phyloP scores from a whole-genome alignment of 306 rosid genomes.

The Castanea sativa region DNA sequence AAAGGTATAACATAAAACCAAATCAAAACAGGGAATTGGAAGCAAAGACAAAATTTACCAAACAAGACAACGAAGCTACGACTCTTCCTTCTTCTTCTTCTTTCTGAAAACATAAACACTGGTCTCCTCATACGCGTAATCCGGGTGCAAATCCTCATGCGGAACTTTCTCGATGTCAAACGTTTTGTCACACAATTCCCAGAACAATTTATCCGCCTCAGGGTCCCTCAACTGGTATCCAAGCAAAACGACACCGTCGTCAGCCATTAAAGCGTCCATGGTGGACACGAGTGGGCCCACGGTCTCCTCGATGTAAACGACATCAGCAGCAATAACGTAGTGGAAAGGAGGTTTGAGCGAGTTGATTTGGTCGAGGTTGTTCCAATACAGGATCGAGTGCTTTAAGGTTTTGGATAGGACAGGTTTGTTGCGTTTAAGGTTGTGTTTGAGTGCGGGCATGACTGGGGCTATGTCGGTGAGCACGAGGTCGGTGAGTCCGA shows the following conservation, averaged over 20 bases:
- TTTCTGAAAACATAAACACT: conserved; percentile 63
- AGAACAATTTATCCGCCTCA: conserved; percentile 68
- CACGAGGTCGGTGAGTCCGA: conserved; percentile 71
- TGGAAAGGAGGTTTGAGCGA: conserved; percentile 66
- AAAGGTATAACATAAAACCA: background rate
- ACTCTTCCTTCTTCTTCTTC: conserved; percentile 37
- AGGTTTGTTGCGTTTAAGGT: conserved; percentile 71
- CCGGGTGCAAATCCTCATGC: conserved; percentile 65
- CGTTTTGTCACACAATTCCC: conserved; percentile 50
- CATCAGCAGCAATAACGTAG: conserved; percentile 66
- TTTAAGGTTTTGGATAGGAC: conserved; percentile 62
- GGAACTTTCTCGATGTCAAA: conserved; percentile 61
- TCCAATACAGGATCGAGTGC: conserved; percentile 76
- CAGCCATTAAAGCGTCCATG: conserved; percentile 57
- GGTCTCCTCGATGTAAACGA: conserved; percentile 80
- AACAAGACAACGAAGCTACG: background rate
- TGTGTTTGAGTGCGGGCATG: conserved; percentile 83
- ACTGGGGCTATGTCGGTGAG: conserved; percentile 87
- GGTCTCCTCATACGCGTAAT: conserved; percentile 78
- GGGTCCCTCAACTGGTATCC: conserved; percentile 79
- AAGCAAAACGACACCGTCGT: conserved; percentile 68
- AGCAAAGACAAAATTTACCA: background rate
- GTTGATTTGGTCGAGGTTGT: conserved; percentile 51
- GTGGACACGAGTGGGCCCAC: conserved; percentile 54
- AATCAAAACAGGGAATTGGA: too few species aligned